These are phyloP conservation scores for Lentinus tigrinus DNA, from an alignment of 768 basidiomycete genomes.

Conservation along the genomic window DNA sequence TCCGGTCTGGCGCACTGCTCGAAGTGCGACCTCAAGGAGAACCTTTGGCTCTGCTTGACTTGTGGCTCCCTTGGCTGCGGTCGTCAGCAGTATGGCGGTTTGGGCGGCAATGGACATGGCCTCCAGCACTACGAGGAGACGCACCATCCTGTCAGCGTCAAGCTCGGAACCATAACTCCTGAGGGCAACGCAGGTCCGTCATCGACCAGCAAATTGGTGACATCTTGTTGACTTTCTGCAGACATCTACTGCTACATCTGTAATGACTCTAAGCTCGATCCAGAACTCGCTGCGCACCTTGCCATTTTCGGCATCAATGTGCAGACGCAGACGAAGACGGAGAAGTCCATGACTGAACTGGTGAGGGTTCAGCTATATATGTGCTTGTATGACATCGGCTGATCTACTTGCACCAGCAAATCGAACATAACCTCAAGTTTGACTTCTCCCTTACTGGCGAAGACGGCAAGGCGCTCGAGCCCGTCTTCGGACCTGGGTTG, in stretches of 20 bases:
- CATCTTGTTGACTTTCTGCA: constrained; percentile 27
- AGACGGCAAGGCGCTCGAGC: constrained; percentile 83
- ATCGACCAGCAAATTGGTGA: not conserved
- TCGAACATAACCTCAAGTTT: constrained; percentile 93
- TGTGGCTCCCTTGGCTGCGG: constrained; percentile 93
- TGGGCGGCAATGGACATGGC: constrained; percentile 88
- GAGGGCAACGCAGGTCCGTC: constrained; percentile 84
- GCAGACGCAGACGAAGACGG: constrained; percentile 79
- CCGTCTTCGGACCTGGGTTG: constrained; percentile 83
- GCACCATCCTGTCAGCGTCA: constrained; percentile 81
- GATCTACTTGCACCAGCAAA: constrained; percentile 58
- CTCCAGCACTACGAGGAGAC: constrained; percentile 72
- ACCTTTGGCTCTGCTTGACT: constrained; percentile 92
- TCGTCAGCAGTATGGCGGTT: constrained; percentile 76
- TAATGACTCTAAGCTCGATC: constrained; percentile 80
- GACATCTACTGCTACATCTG: constrained; percentile 95
- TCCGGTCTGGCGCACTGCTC: constrained; percentile 77
- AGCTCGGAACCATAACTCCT: constrained; percentile 94
- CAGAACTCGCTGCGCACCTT: constrained; percentile 71
- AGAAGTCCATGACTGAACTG: constrained; percentile 95
- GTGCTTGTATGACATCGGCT: not conserved
- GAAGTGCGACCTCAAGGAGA: constrained; percentile 82
- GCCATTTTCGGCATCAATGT: constrained; percentile 86
- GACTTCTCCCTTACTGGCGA: constrained; percentile 90
- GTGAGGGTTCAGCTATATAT: constrained; percentile 41